Evolutionary conservation across 148 eudicot species (phyloP).

Genomic region (Salicornia ramosissima): DNA sequence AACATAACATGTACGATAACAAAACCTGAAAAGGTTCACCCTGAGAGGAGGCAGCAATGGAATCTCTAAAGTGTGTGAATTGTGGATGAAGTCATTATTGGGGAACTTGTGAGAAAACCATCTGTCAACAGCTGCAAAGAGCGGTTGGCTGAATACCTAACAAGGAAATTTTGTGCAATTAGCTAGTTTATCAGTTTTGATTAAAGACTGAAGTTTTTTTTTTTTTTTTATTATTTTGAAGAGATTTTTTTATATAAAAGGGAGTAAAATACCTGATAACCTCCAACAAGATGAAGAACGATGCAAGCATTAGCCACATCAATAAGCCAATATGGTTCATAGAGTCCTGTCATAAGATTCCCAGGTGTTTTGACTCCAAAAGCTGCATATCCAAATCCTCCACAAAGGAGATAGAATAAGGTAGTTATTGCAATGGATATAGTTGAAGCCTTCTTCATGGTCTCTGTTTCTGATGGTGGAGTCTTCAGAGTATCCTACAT

Average conservation of each 20-base stretch:
- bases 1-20: slow-evolving; percentile 43
- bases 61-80: slow-evolving; percentile 24
- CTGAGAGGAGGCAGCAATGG: slow-evolving; percentile 38
- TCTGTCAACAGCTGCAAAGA: slow-evolving; percentile 40
- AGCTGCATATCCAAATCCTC: slow-evolving; percentile 87
- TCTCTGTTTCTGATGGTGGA: slow-evolving; percentile 54
- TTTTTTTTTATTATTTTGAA: no score
- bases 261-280: slow-evolving; percentile 83
- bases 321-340: slow-evolving; percentile 85
- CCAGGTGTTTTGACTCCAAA: slow-evolving; percentile 82
- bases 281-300: slow-evolving; percentile 74
- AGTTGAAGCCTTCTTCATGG: slow-evolving; percentile 73
- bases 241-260: no score
- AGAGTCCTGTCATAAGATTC: slow-evolving; percentile 78
- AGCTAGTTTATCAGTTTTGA: not conserved
- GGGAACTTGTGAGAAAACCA: slow-evolving; percentile 36
- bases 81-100: slow-evolving; percentile 35
- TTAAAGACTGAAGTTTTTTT: no score
- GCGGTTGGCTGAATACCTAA: slow-evolving; percentile 70
- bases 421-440: slow-evolving; percentile 47
- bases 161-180: not conserved
- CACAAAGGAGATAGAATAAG: slow-evolving; percentile 74
- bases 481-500: slow-evolving; percentile 76
- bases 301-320: slow-evolving; percentile 83
- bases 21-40: slow-evolving; percentile 40